Conservation (phyloP, 257 asterid species). For the Solanum corneliomulleri region DNA sequence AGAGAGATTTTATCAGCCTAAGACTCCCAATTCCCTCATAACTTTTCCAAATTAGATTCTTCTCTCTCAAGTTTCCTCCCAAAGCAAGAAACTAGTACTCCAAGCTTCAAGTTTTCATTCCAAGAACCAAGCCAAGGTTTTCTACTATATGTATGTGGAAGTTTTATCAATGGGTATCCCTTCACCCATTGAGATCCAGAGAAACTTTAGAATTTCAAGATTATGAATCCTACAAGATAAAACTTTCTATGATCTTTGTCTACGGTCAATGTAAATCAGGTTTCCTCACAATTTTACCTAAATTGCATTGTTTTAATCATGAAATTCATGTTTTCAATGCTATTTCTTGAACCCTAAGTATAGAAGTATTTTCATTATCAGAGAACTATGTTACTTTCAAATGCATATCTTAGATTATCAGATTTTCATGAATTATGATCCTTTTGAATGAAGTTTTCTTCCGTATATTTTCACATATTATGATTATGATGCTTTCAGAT, state of each 20-base stretch:
- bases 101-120: neutral
- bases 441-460: neutral
- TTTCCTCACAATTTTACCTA: neutral
- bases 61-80: neutral
- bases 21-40: neutral
- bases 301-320: neutral
- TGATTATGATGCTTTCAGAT: neutral
- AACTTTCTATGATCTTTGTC: neutral
- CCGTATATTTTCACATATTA: neutral
- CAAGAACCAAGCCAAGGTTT: neutral
- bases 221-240: neutral
- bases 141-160: neutral
- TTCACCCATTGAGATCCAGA: neutral
- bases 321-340: neutral
- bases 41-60: neutral
- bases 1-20: neutral
- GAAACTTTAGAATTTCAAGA: neutral
- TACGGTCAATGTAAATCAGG: neutral
- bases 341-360: neutral
- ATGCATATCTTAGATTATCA: neutral
- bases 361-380: neutral
- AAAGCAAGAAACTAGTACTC: neutral
- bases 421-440: too few relatives aligned
- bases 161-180: neutral
- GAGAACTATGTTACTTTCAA: neutral